Evolutionary conservation across 441 rosid species (phyloP).

Genomic region (Croton setiger): DNA sequence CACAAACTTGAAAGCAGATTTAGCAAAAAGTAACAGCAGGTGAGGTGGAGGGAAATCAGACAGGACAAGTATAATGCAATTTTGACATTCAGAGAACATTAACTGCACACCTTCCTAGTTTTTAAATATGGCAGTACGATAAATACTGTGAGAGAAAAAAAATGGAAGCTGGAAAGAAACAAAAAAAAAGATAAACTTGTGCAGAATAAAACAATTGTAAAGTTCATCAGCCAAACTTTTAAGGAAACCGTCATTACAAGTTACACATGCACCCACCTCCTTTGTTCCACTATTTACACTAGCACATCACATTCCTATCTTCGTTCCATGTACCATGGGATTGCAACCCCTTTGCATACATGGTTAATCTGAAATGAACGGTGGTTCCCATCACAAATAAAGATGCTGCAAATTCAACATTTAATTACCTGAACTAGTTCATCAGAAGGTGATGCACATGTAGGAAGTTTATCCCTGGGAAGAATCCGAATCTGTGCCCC

Average conservation of each 20-base stretch:
- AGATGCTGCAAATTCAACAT: constrained; percentile 2
- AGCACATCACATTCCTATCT: background rate
- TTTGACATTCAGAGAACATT: background rate
- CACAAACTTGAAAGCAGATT: background rate
- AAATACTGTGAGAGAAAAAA: background rate
- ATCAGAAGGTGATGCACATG: constrained; percentile 49
- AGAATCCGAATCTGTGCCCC: constrained; percentile 69
- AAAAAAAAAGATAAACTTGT: background rate
- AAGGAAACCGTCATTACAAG: background rate
- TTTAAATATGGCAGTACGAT: background rate
- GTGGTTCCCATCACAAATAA: background rate
- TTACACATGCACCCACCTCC: background rate
- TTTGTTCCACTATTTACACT: background rate
- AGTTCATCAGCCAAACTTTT: background rate
- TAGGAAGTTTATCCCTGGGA: constrained; percentile 65
- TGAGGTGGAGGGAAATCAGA: background rate
- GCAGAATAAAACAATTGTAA: background rate
- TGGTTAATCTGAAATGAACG: background rate
- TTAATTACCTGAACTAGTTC: constrained; percentile 58
- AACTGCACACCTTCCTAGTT: background rate
- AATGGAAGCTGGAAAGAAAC: background rate
- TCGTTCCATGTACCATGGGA: background rate
- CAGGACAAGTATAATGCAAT: background rate
- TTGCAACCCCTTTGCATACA: background rate
- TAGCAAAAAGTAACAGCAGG: background rate